Evolutionary conservation across 2,329 filamentous ascomycete genomes (phyloP).

Genomic region (Botrytis elliptica): DNA sequence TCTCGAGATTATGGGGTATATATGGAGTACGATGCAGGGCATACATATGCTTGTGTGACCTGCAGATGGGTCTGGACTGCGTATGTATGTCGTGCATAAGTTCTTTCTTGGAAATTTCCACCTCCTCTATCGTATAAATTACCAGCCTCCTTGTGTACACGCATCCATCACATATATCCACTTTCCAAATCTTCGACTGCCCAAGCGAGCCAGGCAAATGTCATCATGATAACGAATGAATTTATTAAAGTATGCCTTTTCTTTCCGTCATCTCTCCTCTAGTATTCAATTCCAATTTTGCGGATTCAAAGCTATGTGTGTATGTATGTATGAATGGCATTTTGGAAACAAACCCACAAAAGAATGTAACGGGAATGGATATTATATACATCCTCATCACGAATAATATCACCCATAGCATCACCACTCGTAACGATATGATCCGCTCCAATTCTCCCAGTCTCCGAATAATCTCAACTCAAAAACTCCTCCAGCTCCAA

Average conservation of each 20-base stretch:
- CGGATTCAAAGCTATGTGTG: neutral
- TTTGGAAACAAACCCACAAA: neutral
- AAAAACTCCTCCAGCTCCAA: slow-evolving; percentile 8
- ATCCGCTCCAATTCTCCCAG: neutral
- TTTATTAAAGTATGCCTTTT: neutral
- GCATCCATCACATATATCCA: neutral
- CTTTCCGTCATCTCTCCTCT: neutral
- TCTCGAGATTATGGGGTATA: neutral
- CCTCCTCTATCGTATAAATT: neutral
- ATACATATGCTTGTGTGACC: slow-evolving; percentile 9
- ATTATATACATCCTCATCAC: neutral
- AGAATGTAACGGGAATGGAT: slow-evolving; percentile 4
- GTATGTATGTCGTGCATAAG: slow-evolving; percentile 7
- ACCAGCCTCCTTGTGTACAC: neutral
- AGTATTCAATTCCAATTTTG: neutral
- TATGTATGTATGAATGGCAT: neutral
- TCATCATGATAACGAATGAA: neutral
- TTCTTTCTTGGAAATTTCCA: neutral
- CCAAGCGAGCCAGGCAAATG: neutral
- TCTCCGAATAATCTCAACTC: no score
- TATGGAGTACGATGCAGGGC: slow-evolving; percentile 10
- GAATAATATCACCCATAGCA: neutral
- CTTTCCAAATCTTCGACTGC: neutral
- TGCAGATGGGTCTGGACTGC: slow-evolving; percentile 5
- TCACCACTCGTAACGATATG: neutral